Conservation (phyloP, 352 stramenopile species). For the Phytopythium mirpurense region DNA sequence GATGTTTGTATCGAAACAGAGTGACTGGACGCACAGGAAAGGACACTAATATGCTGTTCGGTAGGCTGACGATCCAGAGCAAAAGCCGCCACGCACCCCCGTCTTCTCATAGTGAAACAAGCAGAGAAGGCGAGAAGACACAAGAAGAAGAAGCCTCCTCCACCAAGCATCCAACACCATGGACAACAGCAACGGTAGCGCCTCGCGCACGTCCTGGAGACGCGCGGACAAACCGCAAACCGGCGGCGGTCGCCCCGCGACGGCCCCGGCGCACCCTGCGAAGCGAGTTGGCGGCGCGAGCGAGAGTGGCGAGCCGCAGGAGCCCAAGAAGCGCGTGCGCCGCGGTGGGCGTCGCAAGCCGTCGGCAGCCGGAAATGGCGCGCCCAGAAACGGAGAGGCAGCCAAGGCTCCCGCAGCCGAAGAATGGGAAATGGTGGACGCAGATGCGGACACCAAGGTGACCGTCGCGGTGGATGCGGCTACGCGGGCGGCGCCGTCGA, state of each 20-base stretch:
- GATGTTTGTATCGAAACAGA: too few species aligned
- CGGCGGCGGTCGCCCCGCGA: neutral
- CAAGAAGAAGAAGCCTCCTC: neutral
- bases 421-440: slow-evolving; percentile 8
- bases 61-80: neutral
- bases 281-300: slow-evolving; percentile 25
- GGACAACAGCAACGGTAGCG: neutral
- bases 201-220: neutral
- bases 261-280: neutral
- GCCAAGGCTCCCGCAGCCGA: neutral
- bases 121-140: neutral
- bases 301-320: slow-evolving; percentile 24
- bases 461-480: too few species aligned
- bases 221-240: slow-evolving; percentile 2
- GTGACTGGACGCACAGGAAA: neutral
- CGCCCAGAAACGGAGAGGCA: neutral
- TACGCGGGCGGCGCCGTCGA: slow-evolving; percentile 11
- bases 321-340: slow-evolving; percentile 42
- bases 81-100: too few species aligned
- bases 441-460: neutral
- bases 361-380: slow-evolving; percentile 6
- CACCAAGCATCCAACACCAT: neutral
- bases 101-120: neutral
- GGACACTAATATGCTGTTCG: neutral
- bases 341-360: slow-evolving; percentile 42